phyloP scores from a whole-genome alignment of 2,329 filamentous ascomycete genomes.

The Hypoxylon sp. region DNA sequence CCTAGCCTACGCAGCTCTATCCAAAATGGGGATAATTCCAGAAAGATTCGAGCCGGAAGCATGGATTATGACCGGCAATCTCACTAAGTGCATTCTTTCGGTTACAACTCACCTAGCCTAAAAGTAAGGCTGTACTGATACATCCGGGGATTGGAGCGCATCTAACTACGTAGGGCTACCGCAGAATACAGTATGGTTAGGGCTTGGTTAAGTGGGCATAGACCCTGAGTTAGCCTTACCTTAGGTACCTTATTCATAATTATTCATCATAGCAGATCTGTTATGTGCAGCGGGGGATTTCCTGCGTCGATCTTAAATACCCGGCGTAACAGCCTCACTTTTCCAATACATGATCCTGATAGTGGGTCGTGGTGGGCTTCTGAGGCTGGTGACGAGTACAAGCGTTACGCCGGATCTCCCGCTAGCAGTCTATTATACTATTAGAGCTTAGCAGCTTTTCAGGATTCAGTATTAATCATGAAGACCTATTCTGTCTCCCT shows the following conservation, averaged over 20 bases:
- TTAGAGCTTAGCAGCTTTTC: too few relatives aligned
- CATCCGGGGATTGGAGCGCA: too few relatives aligned
- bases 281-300: background rate
- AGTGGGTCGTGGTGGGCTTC: background rate
- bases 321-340: constrained; percentile 17
- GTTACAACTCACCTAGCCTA: constrained; percentile 4
- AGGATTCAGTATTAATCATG: too few relatives aligned
- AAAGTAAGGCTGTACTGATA: constrained; percentile 3
- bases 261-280: background rate
- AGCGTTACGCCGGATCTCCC: constrained; percentile 3
- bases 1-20: background rate
- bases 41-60: background rate
- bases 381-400: background rate
- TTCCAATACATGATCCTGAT: background rate
- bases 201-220: constrained; percentile 9
- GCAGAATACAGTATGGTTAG: background rate
- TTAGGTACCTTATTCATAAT: too few relatives aligned
- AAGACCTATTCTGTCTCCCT: background rate
- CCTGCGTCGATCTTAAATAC: background rate
- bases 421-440: background rate
- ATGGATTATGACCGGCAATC: background rate
- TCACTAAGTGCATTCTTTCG: background rate
- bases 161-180: too few relatives aligned
- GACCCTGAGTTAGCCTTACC: background rate
- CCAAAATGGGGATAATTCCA: background rate